Percentiles rank a stretch among this genome's conserved stretches.
Conservation (phyloP, 768 basidiomycete species). For the Boletus reticuloceps region DNA sequence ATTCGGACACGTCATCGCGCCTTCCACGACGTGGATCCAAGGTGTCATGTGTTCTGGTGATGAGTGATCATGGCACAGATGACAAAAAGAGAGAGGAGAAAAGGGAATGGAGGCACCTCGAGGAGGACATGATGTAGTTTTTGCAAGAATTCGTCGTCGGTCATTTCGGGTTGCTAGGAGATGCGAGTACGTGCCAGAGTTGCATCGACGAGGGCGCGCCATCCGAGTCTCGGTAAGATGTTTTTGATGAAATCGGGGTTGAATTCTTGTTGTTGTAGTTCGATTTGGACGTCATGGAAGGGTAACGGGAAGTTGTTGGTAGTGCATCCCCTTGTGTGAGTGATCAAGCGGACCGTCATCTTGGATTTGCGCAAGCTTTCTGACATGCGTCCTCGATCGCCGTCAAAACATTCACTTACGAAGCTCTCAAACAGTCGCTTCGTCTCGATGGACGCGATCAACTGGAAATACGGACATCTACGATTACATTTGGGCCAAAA, state of each 20-base stretch:
- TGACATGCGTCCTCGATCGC: constrained; percentile 64
- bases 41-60: background rate
- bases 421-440: constrained; percentile 74
- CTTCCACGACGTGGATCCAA: constrained; percentile 90
- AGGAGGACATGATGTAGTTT: constrained; percentile 89
- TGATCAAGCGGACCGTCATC: constrained; percentile 94
- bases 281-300: constrained; percentile 78
- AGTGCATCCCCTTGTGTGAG: constrained; percentile 91
- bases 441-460: constrained; percentile 76
- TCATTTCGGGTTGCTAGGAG: constrained; percentile 46
- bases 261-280: constrained; percentile 81
- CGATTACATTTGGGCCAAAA: constrained; percentile 39
- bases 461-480: constrained; percentile 63
- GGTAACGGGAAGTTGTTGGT: constrained; percentile 90
- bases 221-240: constrained; percentile 87
- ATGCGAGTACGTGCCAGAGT: constrained; percentile 52
- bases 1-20: constrained; percentile 89
- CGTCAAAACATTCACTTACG: constrained; percentile 55
- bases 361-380: background rate
- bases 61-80: background rate
- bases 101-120: constrained; percentile 72
- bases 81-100: background rate
- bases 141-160: constrained; percentile 80
- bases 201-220: constrained; percentile 81
- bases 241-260: constrained; percentile 84